phyloP scores from a whole-genome alignment of 495 filamentous ascomycete genomes.

The Umbilicaria muhlenbergii region DNA sequence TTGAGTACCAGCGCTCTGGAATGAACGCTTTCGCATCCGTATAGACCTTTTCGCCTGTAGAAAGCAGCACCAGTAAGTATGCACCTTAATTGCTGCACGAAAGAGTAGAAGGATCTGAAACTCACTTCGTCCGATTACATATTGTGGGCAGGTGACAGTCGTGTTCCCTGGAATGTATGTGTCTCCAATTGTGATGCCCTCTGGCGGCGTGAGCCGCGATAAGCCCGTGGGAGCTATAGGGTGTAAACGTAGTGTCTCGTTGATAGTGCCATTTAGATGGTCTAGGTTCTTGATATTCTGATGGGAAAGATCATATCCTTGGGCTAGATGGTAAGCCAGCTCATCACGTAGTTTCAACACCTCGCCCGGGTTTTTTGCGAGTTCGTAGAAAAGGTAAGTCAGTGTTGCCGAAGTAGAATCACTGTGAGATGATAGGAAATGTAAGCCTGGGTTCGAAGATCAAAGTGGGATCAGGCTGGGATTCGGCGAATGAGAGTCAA shows the following conservation, averaged over 20 bases:
- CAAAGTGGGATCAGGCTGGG: not conserved
- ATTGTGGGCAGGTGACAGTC: constrained; percentile 22
- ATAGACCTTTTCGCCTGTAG: not conserved
- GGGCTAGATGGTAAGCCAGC: constrained; percentile 8
- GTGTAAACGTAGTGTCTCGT: constrained; percentile 33
- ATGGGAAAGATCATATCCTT: constrained; percentile 7
- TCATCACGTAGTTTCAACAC: constrained; percentile 17
- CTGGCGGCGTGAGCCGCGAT: constrained; percentile 25
- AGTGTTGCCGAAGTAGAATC: constrained; percentile 26
- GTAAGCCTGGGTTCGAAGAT: not conserved
- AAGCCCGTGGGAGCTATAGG: constrained; percentile 23
- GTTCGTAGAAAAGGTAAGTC: constrained; percentile 22
- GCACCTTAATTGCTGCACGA: not conserved
- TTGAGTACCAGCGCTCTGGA: constrained; percentile 8
- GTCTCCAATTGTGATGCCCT: constrained; percentile 31
- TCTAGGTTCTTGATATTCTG: constrained; percentile 10
- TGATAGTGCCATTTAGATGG: constrained; percentile 31
- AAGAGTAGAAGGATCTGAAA: not conserved
- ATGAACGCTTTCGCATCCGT: not conserved
- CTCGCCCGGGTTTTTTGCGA: constrained; percentile 15
- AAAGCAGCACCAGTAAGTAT: not conserved
- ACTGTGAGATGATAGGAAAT: constrained; percentile 5
- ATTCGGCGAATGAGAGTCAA: not conserved
- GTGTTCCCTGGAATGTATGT: constrained; percentile 26
- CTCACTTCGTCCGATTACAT: constrained; percentile 21